Evolutionary conservation across 306 rosid species (phyloP), one percentile per base, ranked within the genome.

Genomic region (Ammopiptanthus mongolicus): DNA sequence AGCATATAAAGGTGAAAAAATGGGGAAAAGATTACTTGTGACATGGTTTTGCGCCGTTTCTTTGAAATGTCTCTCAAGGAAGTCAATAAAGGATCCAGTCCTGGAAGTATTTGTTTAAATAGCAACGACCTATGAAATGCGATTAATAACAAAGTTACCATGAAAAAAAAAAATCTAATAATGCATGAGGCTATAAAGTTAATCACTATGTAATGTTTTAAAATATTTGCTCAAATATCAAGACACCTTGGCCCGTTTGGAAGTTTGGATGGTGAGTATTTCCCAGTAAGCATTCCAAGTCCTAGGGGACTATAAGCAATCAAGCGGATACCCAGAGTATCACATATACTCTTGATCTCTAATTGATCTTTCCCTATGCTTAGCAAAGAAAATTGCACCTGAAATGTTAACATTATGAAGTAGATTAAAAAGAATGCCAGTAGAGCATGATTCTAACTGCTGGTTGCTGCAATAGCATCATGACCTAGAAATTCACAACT

Each of bases 261-360:
- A 77, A 91, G 92, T 46, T 87, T 81, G 39, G 89, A 76, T 46
- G 90, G 82, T 17, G 98, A 73, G 76, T 95, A 95, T 80, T 95
- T 91, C 86, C 98, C 97, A 2, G 97, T 90, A 79, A 95, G 98
- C 98, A 95, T 95, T 82, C 97, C 98, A 58, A 95, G 96, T 77
- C 98, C 97, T 74, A 95, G 81, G 51, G 98, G 97, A 83, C 98
- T 95, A 73, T 95, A 95, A 64, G 98, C 93, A 69, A 95, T 95
- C 78, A 95, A 25, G 9, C 92, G 93, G 62, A 91, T 86, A 18
- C 97, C 97, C 5, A 91, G 83, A 75, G 91, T 85, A 77, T 95
- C 97, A 62, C 98, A 91, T 77, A 91, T 81, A 23, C 75, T 83
- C 84, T 91, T 95, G 77, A 85, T 85, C 88, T 90, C 93, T 81